phyloP scores from a whole-genome alignment of 2,329 filamentous ascomycete genomes.

The Penicillium sp. region DNA sequence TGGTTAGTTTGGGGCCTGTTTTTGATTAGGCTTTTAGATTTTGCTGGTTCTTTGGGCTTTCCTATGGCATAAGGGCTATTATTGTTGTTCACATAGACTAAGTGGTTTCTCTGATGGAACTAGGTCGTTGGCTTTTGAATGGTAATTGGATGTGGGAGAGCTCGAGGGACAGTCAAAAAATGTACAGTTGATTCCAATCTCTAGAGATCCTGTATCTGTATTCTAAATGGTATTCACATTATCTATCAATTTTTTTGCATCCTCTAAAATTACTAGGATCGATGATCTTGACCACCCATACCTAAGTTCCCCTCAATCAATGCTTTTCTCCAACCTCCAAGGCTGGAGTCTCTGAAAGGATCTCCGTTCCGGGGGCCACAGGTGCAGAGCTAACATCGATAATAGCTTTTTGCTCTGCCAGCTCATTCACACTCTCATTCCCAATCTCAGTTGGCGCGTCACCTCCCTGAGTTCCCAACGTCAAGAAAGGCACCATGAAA shows the following conservation, averaged over 20 bases:
- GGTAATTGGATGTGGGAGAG: neutral
- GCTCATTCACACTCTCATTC: neutral
- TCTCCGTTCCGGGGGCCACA: neutral
- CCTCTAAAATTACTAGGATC: neutral
- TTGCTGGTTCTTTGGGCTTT: neutral
- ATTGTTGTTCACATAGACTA: neutral
- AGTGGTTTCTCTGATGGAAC: neutral
- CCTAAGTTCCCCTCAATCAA: too few species aligned
- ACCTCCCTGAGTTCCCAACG: slow-evolving; percentile 29
- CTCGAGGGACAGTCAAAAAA: neutral
- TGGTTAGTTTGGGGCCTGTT: slow-evolving; percentile 59
- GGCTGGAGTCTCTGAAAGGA: neutral
- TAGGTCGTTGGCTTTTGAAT: neutral
- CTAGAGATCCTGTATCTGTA: neutral
- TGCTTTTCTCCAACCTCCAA: neutral
- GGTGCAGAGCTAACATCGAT: neutral
- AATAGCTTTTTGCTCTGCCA: slow-evolving; percentile 1
- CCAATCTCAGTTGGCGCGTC: neutral
- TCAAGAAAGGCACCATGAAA: slow-evolving; percentile 31
- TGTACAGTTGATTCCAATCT: neutral
- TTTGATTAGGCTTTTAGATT: slow-evolving; percentile 44
- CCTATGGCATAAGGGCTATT: neutral
- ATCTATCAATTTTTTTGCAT: neutral
- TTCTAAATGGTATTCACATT: neutral
- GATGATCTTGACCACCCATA: neutral